Evolutionary conservation across 352 stramenopile genomes (phyloP).

Genomic region (Phytophthora cactorum): DNA sequence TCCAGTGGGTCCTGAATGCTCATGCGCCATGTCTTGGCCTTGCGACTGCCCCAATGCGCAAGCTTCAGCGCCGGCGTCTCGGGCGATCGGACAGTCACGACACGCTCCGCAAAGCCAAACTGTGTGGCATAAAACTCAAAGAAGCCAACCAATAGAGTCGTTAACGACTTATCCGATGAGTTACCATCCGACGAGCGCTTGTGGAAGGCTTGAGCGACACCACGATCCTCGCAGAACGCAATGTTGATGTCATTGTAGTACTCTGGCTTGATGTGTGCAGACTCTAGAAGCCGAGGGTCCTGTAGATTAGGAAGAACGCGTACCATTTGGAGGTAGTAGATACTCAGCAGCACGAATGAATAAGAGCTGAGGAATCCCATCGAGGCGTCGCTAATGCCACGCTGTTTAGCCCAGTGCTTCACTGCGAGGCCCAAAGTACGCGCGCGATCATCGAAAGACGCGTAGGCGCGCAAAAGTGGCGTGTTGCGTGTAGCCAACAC

Average conservation of each 20-base stretch:
- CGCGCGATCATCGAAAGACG: slow-evolving; percentile 72
- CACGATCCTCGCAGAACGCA: slow-evolving; percentile 65
- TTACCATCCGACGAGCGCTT: slow-evolving; percentile 6
- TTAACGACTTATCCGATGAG: slow-evolving; percentile 42
- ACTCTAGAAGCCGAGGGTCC: slow-evolving; percentile 56
- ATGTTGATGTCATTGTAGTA: slow-evolving; percentile 71
- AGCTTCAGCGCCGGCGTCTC: slow-evolving; percentile 46
- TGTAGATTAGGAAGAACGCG: slow-evolving; percentile 97
- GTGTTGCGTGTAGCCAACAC: slow-evolving; percentile 84
- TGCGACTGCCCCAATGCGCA: slow-evolving; percentile 48
- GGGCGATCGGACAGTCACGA: slow-evolving; percentile 91
- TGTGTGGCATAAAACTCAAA: slow-evolving; percentile 97
- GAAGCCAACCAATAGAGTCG: slow-evolving; percentile 93
- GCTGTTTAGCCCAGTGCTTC: slow-evolving; percentile 98
- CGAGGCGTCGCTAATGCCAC: slow-evolving; percentile 96
- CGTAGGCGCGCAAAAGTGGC: slow-evolving; percentile 80
- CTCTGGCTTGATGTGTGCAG: slow-evolving; percentile 37
- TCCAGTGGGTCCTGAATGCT: slow-evolving; percentile 90
- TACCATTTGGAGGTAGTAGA: slow-evolving; percentile 96
- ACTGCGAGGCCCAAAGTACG: slow-evolving; percentile 94
- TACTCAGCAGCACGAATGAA: slow-evolving; percentile 97
- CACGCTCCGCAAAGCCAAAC: slow-evolving; percentile 95
- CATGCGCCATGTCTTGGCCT: slow-evolving; percentile 79
- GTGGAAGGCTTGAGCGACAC: slow-evolving; percentile 54
- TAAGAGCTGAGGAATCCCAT: slow-evolving; percentile 97